A percentile compares a stretch with the other conserved stretches of the same genome.
phyloP scores from a whole-genome alignment of 208 protist species.

The Wallacemonas sp. region DNA sequence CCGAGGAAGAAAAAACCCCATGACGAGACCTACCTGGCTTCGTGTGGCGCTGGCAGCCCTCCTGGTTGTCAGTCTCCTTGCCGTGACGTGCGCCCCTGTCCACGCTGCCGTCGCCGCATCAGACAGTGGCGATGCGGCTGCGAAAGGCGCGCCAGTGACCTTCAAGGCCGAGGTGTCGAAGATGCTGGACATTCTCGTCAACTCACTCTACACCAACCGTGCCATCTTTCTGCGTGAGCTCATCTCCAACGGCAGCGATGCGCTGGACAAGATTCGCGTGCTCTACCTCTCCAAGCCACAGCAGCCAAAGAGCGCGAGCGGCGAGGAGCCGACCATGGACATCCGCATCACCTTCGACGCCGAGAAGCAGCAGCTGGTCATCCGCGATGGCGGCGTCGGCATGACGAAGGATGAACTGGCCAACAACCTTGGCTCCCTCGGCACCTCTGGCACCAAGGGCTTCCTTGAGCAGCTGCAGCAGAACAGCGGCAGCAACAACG shows the following conservation, averaged over 20 bases:
- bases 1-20: background rate
- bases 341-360: conserved; percentile 90
- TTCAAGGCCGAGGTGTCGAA: conserved; percentile 97
- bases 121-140: background rate
- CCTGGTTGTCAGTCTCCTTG: conserved; percentile 36
- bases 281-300: conserved; percentile 94
- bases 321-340: conserved; percentile 83
- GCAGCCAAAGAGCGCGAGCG: conserved; percentile 78
- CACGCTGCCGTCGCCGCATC: background rate
- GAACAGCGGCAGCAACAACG: conserved; percentile 68
- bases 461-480: conserved; percentile 92
- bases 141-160: conserved; percentile 59
- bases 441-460: conserved; percentile 98
- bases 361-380: conserved; percentile 93
- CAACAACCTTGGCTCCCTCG: conserved; percentile 99
- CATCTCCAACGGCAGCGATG: conserved; percentile 99
- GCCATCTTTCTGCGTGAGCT: conserved; percentile 99
- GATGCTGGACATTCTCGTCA: conserved; percentile 99
- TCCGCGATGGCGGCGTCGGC: conserved; percentile 98
- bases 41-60: conserved; percentile 39
- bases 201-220: conserved; percentile 99
- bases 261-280: conserved; percentile 99
- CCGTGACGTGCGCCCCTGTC: background rate
- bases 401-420: conserved; percentile 99
- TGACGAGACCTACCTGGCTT: conserved; percentile 19